Percentiles rank a stretch among this genome's conserved stretches.
phyloP scores from a whole-genome alignment of 441 rosid species.

The Euphorbia schlechtendalii region DNA sequence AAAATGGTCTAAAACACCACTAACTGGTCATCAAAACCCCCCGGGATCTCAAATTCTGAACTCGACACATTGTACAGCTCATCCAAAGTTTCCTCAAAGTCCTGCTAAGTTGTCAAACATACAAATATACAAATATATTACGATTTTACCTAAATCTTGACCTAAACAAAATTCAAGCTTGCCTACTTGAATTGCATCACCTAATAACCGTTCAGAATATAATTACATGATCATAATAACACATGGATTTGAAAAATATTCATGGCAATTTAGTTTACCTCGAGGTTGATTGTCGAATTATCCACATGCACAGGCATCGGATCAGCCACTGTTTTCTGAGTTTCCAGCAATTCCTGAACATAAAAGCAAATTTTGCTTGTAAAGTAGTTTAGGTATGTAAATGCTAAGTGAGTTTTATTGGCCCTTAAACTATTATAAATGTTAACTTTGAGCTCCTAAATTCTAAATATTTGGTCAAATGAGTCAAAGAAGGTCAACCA shows the following conservation, averaged over 20 bases:
- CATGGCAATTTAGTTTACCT: constrained; percentile 26
- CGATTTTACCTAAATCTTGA: too few relatives aligned
- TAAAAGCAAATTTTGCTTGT: neutral
- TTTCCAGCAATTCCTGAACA: constrained; percentile 29
- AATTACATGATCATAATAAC: neutral
- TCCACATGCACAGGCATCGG: constrained; percentile 30
- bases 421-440: too few relatives aligned
- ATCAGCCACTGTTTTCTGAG: constrained; percentile 18
- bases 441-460: too few relatives aligned
- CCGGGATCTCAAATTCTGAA: constrained; percentile 46
- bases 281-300: constrained; percentile 31
- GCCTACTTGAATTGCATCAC: too few relatives aligned
- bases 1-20: constrained; percentile 22
- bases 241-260: constrained; percentile 2
- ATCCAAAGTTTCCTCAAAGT: constrained; percentile 37
- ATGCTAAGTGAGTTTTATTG: too few relatives aligned
- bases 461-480: too few relatives aligned
- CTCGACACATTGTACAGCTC: constrained; percentile 40
- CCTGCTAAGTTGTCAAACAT: too few relatives aligned
- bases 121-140: too few relatives aligned
- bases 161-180: too few relatives aligned
- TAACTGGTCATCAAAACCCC: constrained; percentile 43
- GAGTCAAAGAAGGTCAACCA: too few relatives aligned
- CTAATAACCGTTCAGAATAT: too few relatives aligned
- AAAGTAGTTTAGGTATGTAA: neutral